These are phyloP conservation scores for Fraxinus velutina DNA, from an alignment of 305 asterid species.

Conservation along the genomic window DNA sequence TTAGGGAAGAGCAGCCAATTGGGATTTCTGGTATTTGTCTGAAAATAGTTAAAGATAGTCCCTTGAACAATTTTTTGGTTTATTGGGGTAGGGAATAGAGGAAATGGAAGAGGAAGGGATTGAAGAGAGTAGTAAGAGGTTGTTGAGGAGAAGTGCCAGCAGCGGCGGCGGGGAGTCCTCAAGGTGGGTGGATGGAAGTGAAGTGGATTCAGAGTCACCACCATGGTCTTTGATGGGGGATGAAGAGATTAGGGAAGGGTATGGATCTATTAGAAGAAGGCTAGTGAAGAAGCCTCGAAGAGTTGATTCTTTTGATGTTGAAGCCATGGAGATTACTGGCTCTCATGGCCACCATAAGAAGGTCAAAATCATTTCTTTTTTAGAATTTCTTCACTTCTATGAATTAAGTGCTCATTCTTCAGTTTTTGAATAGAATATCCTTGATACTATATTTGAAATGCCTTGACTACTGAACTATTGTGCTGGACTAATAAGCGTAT, in stretches of 20 bases:
- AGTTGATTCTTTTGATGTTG: slow-evolving; percentile 88
- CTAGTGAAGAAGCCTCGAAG: slow-evolving; percentile 80
- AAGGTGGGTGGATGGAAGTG: slow-evolving; percentile 95
- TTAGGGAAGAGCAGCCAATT: neutral
- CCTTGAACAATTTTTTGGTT: slow-evolving; percentile 1
- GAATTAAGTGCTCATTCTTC: neutral
- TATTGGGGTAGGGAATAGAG: neutral
- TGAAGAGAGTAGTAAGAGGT: slow-evolving; percentile 57
- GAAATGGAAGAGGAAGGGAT: slow-evolving; percentile 55
- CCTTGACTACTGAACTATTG: neutral
- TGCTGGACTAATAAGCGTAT: neutral
- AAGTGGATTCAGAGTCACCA: slow-evolving; percentile 67
- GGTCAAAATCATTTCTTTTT: slow-evolving; percentile 36
- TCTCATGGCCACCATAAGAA: slow-evolving; percentile 58
- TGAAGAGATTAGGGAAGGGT: slow-evolving; percentile 48
- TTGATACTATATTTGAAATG: neutral
- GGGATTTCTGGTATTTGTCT: slow-evolving; percentile 18
- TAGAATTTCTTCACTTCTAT: neutral
- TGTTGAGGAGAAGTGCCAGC: slow-evolving; percentile 39
- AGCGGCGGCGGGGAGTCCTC: slow-evolving; percentile 41
- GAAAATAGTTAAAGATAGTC: neutral
- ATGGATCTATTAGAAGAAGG: slow-evolving; percentile 72
- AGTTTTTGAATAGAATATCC: neutral
- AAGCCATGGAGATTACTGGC: slow-evolving; percentile 81
- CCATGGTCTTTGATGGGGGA: slow-evolving; percentile 49